These are phyloP conservation scores for Saturnispora gosingensis DNA, from an alignment of 805 yeast genomes.

Conservation along the genomic window DNA sequence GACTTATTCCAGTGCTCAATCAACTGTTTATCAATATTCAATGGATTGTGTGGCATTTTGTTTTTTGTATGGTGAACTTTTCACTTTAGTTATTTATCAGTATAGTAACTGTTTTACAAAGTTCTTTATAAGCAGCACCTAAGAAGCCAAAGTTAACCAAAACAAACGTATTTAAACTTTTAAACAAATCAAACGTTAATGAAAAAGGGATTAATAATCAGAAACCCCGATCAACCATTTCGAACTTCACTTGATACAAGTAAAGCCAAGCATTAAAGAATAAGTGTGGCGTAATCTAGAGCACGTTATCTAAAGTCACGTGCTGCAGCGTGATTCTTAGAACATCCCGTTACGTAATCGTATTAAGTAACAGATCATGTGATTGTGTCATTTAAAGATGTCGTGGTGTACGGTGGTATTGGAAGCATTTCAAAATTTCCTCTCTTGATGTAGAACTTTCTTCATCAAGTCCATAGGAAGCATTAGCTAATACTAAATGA, in stretches of 20 bases:
- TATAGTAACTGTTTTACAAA: background rate
- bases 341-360: background rate
- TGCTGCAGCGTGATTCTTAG: background rate
- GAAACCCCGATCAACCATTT: background rate
- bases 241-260: background rate
- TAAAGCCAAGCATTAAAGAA: background rate
- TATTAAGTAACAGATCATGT: background rate
- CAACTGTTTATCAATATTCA: constrained; percentile 30
- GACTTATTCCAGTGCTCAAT: constrained; percentile 57
- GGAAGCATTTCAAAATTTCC: background rate
- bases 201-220: background rate
- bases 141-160: too few relatives aligned
- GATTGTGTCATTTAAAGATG: background rate
- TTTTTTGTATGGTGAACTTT: background rate
- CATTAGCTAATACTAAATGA: constrained; percentile 15
- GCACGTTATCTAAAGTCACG: background rate
- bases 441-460: background rate
- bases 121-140: background rate
- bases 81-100: background rate
- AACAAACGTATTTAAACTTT: background rate
- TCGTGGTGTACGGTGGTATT: background rate
- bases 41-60: constrained; percentile 1
- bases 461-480: background rate
- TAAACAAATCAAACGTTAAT: background rate
- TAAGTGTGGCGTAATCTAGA: background rate